Evolutionary conservation across 139 green algal species (phyloP).

Genomic region (Chlorella sp.): DNA sequence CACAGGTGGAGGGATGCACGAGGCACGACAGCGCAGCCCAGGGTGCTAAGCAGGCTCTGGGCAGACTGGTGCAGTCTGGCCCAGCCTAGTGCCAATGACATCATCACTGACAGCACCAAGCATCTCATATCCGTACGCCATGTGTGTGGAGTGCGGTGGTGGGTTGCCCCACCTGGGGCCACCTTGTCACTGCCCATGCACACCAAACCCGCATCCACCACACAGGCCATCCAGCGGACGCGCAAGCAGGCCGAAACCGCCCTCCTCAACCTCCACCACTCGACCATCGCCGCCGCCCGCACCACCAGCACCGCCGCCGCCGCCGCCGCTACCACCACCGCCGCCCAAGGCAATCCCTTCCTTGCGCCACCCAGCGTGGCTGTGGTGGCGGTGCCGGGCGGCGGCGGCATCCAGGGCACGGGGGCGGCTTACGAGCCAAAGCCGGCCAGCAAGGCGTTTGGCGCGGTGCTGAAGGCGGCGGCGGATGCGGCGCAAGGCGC

Average conservation of each 20-base stretch:
- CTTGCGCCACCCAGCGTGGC: background rate
- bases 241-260: background rate
- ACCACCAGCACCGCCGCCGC: background rate
- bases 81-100: too few species aligned
- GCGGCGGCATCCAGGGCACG: background rate
- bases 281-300: background rate
- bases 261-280: background rate
- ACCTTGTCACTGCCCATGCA: too few species aligned
- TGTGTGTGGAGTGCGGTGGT: too few species aligned
- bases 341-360: constrained; percentile 1
- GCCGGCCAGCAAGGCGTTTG: background rate
- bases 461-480: background rate
- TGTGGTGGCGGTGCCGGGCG: background rate
- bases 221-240: background rate
- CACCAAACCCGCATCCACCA: too few species aligned
- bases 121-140: too few species aligned
- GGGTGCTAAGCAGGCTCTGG: too few species aligned
- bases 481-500: background rate
- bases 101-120: too few species aligned
- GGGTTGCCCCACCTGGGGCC: too few species aligned
- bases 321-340: background rate
- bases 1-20: background rate
- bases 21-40: background rate
- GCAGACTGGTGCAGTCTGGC: too few species aligned
- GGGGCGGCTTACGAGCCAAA: background rate